phyloP scores from a whole-genome alignment of 1,139 yeast genomes.

The Blastobotrys indianensis region DNA sequence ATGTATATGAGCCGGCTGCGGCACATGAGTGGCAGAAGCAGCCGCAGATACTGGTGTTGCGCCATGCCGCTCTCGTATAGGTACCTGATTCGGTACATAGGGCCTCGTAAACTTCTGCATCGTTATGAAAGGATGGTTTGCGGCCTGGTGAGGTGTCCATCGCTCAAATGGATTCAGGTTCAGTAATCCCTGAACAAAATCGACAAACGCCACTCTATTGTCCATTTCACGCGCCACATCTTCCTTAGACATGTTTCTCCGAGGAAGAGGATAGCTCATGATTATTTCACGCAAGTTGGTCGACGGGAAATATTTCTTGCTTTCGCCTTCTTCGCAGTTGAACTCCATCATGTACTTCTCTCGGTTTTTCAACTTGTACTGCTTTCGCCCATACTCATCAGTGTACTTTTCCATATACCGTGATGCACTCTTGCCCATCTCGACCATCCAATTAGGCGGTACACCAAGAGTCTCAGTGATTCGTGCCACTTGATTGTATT shows the following conservation, averaged over 20 bases:
- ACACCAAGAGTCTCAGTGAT: slow-evolving; percentile 76
- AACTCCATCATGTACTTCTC: slow-evolving; percentile 57
- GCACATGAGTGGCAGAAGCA: background rate
- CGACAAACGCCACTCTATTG: slow-evolving; percentile 66
- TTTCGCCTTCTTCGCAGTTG: slow-evolving; percentile 62
- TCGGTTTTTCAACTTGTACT: slow-evolving; percentile 47
- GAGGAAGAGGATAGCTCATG: slow-evolving; percentile 67
- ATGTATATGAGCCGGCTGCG: too few relatives aligned
- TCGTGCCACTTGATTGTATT: slow-evolving; percentile 81
- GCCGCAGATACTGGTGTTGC: slow-evolving; percentile 6
- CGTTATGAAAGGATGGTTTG: slow-evolving; percentile 83
- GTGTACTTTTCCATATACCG: slow-evolving; percentile 54
- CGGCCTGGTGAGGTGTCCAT: slow-evolving; percentile 95
- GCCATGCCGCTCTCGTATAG: background rate
- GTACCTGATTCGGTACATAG: slow-evolving; percentile 26
- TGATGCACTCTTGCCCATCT: slow-evolving; percentile 79
- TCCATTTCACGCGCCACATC: slow-evolving; percentile 53
- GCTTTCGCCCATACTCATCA: slow-evolving; percentile 35
- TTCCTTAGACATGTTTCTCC: slow-evolving; percentile 60
- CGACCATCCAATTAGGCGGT: slow-evolving; percentile 96
- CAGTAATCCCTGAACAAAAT: slow-evolving; percentile 70
- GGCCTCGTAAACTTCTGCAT: slow-evolving; percentile 33
- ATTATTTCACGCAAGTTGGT: slow-evolving; percentile 68
- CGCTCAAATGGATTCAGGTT: slow-evolving; percentile 88
- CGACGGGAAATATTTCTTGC: slow-evolving; percentile 79